These are phyloP conservation scores for Penicillium italicum DNA, from an alignment of 2,329 filamentous ascomycete species.

Conservation along the genomic window DNA sequence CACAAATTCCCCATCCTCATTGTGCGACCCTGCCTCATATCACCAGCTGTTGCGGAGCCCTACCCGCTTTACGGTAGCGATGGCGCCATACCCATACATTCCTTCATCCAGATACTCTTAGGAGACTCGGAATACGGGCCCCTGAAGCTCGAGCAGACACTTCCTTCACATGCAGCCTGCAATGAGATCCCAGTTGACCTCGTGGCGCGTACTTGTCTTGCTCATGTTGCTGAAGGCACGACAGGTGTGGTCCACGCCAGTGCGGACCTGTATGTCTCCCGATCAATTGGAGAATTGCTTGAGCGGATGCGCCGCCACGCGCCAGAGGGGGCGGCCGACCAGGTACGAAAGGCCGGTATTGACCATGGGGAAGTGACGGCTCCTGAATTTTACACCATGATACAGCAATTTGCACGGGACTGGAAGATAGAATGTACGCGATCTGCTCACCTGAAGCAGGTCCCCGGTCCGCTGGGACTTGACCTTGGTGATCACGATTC, in stretches of 20 bases:
- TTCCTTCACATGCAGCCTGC: slow-evolving; percentile 4
- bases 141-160: not conserved
- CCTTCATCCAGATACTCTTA: slow-evolving; percentile 9
- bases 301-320: not conserved
- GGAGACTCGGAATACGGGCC: slow-evolving; percentile 1
- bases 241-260: slow-evolving; percentile 16
- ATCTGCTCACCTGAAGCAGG: not conserved
- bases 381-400: slow-evolving; percentile 4
- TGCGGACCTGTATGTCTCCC: not conserved
- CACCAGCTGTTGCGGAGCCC: slow-evolving; percentile 18
- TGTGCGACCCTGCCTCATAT: slow-evolving; percentile 16
- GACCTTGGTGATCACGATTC: slow-evolving; percentile 5
- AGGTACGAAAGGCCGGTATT: not conserved
- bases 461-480: not conserved
- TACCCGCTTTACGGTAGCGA: slow-evolving; percentile 16
- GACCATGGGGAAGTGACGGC: slow-evolving; percentile 1
- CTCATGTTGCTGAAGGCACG: slow-evolving; percentile 12
- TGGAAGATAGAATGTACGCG: slow-evolving; percentile 10
- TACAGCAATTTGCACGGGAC: slow-evolving; percentile 2
- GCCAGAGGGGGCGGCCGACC: not conserved
- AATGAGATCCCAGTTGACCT: slow-evolving; percentile 22
- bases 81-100: slow-evolving; percentile 14
- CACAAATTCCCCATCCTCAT: slow-evolving; percentile 11
- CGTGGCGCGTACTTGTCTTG: slow-evolving; percentile 13
- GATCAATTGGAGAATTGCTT: not conserved